Percentiles rank a stretch among this genome's conserved stretches.
These are phyloP conservation scores for Heteromeles arbutifolia DNA, from an alignment of 306 rosid genomes.

Conservation along the genomic window DNA sequence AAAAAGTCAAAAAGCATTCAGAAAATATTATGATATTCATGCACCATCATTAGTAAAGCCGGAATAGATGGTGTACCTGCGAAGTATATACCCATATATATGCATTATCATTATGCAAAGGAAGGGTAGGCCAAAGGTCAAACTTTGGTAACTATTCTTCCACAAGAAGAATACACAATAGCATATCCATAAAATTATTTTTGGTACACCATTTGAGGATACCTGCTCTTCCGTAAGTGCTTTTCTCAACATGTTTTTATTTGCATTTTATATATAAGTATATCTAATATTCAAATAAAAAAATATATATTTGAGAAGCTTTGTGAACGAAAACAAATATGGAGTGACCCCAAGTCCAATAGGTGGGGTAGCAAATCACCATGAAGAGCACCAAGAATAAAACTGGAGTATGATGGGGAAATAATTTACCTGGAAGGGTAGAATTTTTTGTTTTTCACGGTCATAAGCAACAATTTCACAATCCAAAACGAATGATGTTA, in stretches of 20 bases:
- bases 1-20: background rate
- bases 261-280: background rate
- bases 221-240: background rate
- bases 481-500: conserved; percentile 79
- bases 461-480: conserved; percentile 94
- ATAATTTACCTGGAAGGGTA: conserved; percentile 72
- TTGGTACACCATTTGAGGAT: background rate
- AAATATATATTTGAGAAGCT: background rate
- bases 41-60: background rate
- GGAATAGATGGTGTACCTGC: background rate
- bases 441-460: conserved; percentile 51
- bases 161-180: background rate
- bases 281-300: background rate
- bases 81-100: background rate
- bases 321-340: background rate
- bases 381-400: background rate
- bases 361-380: background rate
- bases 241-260: background rate
- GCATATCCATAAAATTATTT: background rate
- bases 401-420: background rate
- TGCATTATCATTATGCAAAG: background rate
- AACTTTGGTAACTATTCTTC: background rate
- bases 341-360: background rate
- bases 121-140: background rate
- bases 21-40: background rate